Evolutionary conservation across 371 early-diverging fungal genomes (phyloP).

Genomic region (Batkoa obscura): DNA sequence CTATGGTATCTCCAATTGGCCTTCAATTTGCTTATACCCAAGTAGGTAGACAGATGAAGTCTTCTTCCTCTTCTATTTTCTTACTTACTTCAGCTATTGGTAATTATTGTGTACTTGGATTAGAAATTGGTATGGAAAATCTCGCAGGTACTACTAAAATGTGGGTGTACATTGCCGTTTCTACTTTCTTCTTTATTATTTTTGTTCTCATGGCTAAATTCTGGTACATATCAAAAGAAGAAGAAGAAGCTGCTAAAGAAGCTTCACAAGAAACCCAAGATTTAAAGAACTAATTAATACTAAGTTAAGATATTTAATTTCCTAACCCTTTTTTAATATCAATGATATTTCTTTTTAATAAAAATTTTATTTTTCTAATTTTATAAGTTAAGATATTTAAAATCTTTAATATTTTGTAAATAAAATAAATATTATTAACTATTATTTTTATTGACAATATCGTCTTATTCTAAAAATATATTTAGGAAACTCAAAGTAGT

Average conservation of each 20-base stretch:
- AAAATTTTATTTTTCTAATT: no score
- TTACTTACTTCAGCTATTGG: slow-evolving; percentile 15
- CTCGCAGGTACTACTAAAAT: not conserved
- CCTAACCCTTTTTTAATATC: no score
- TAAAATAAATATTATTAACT: no score
- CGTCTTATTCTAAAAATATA: no score
- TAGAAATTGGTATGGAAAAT: not conserved
- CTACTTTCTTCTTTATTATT: not conserved
- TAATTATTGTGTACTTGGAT: not conserved
- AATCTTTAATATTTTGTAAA: no score
- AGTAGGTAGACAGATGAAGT: slow-evolving; percentile 7
- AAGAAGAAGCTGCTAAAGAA: not conserved
- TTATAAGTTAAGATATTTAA: no score
- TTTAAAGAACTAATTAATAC: no score
- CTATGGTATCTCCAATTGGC: slow-evolving; percentile 31
- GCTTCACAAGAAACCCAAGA: not conserved
- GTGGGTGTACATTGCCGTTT: slow-evolving; percentile 1
- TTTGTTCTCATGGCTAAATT: not conserved
- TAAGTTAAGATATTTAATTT: no score
- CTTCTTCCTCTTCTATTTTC: slow-evolving; percentile 17
- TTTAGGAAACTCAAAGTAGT: no score
- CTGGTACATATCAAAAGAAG: slow-evolving; percentile 4
- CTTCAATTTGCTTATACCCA: slow-evolving; percentile 19
- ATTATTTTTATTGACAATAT: no score
- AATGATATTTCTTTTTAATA: no score